Conservation (phyloP, 2,329 filamentous ascomycete species). For the Tothia fuscella region DNA sequence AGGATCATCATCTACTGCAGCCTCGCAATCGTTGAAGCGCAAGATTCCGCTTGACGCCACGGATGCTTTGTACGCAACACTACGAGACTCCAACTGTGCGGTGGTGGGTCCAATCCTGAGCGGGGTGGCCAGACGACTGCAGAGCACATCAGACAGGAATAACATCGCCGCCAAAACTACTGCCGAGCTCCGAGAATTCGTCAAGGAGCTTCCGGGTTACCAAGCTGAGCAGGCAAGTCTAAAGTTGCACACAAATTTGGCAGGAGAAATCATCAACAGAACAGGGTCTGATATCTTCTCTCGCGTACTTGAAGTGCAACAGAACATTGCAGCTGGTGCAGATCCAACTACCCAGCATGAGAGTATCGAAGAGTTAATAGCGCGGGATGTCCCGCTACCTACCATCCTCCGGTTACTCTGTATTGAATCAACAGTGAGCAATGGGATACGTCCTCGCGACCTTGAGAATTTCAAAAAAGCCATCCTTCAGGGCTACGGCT, state of each 20-base stretch:
- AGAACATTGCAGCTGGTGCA: slow-evolving; percentile 82
- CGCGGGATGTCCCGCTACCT: slow-evolving; percentile 68
- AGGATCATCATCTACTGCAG: slow-evolving; percentile 43
- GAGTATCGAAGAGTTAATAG: slow-evolving; percentile 86
- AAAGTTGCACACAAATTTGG: slow-evolving; percentile 82
- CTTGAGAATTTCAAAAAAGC: slow-evolving; percentile 81
- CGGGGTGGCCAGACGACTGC: slow-evolving; percentile 76
- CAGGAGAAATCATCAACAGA: slow-evolving; percentile 90
- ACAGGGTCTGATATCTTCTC: slow-evolving; percentile 85
- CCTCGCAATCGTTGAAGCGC: slow-evolving; percentile 49
- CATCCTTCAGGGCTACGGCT: slow-evolving; percentile 84
- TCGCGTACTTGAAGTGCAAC: slow-evolving; percentile 81
- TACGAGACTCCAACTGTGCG: slow-evolving; percentile 89
- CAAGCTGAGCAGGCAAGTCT: slow-evolving; percentile 88
- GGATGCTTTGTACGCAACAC: slow-evolving; percentile 76
- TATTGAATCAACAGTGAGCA: slow-evolving; percentile 80
- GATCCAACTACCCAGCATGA: slow-evolving; percentile 86
- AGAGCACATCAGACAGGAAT: slow-evolving; percentile 77
- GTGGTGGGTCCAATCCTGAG: slow-evolving; percentile 84
- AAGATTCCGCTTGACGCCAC: slow-evolving; percentile 82
- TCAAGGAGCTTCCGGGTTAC: slow-evolving; percentile 82
- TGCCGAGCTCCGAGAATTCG: slow-evolving; percentile 84
- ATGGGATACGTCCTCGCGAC: slow-evolving; percentile 78
- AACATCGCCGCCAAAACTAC: slow-evolving; percentile 74
- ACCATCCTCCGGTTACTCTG: slow-evolving; percentile 77